Percentiles rank a stretch among this genome's conserved stretches.
These are phyloP conservation scores for Lepiota subincarnata DNA, from an alignment of 768 basidiomycete species.

Conservation along the genomic window DNA sequence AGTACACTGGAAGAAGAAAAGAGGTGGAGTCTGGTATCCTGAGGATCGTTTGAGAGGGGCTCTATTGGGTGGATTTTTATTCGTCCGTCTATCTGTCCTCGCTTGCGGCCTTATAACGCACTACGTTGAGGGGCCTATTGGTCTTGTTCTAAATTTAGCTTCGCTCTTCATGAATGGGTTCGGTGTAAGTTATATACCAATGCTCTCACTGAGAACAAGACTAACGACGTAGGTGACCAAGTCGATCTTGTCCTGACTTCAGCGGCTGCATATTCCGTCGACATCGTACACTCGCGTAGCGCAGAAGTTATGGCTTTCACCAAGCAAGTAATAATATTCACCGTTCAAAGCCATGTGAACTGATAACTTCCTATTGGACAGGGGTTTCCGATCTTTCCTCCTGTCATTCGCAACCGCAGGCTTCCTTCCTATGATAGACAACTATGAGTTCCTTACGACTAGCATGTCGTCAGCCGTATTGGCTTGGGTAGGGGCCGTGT, in stretches of 20 bases:
- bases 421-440: conserved; percentile 50
- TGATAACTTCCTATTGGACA: conserved; percentile 14
- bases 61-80: conserved; percentile 37
- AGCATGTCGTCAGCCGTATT: conserved; percentile 41
- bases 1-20: conserved; percentile 39
- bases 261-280: conserved; percentile 52
- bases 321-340: conserved; percentile 32
- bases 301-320: conserved; percentile 58
- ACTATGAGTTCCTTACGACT: conserved; percentile 45
- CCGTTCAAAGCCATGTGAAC: background rate
- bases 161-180: conserved; percentile 61
- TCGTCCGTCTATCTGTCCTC: conserved; percentile 50
- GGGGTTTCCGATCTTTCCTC: conserved; percentile 43
- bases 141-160: conserved; percentile 44
- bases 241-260: conserved; percentile 55
- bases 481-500: conserved; percentile 50
- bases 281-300: conserved; percentile 56
- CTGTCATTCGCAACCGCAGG: conserved; percentile 37
- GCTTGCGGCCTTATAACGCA: conserved; percentile 43
- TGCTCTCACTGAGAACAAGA: background rate
- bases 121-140: conserved; percentile 44
- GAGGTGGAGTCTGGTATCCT: conserved; percentile 57
- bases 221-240: conserved; percentile 23
- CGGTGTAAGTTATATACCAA: conserved; percentile 41
- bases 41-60: conserved; percentile 61